A percentile compares a stretch with the other conserved stretches of the same genome.
Conservation (phyloP, 2,329 filamentous ascomycete species). For the Stenocarpella maydis region DNA sequence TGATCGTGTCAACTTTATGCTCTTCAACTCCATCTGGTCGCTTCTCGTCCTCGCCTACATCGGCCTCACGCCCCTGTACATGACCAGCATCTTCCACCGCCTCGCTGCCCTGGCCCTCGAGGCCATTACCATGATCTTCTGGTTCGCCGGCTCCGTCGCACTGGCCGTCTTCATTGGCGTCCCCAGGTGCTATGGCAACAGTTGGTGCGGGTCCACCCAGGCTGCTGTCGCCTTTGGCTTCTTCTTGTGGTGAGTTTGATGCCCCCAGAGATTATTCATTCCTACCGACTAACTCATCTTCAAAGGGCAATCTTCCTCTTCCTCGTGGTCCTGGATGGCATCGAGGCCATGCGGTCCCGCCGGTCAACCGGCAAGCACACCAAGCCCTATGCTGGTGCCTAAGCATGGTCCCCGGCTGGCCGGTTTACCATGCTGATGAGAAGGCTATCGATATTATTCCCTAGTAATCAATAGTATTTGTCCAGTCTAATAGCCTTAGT, state of each 20-base stretch:
- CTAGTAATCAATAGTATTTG: neutral
- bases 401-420: neutral
- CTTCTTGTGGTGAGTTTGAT: conserved; percentile 60
- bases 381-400: conserved; percentile 39
- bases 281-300: neutral
- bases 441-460: neutral
- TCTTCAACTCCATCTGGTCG: conserved; percentile 83
- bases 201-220: conserved; percentile 67
- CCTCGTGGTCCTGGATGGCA: conserved; percentile 55
- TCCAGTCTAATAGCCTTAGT: neutral
- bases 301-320: conserved; percentile 57
- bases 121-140: conserved; percentile 81
- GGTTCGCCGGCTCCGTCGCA: conserved; percentile 87
- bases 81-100: conserved; percentile 67
- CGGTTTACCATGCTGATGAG: no score
- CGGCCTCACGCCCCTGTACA: conserved; percentile 70
- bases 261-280: neutral
- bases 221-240: conserved; percentile 73
- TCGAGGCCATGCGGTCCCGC: conserved; percentile 54
- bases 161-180: conserved; percentile 71
- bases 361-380: conserved; percentile 38
- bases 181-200: conserved; percentile 60
- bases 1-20: conserved; percentile 74
- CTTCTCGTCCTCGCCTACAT: conserved; percentile 76
- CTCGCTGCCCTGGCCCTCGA: conserved; percentile 74